A percentile compares a stretch with the other conserved stretches of the same genome.
Conservation (phyloP, 1,284 basidiomycete species). For the Fomitopsis palustris region DNA sequence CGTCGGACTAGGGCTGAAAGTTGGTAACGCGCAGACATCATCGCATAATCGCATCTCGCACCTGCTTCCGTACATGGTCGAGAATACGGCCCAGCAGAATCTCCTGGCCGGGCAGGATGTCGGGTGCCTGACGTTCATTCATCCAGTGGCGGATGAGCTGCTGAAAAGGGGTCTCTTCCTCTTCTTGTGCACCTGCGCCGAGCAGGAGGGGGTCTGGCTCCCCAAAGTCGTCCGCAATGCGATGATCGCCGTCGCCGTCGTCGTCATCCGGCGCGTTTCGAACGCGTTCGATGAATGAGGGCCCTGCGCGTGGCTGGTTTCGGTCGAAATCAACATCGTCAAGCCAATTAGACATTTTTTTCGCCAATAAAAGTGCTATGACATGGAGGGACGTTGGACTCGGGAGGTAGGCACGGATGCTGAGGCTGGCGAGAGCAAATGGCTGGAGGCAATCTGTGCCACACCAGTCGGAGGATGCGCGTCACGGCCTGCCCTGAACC, state of each 20-base stretch:
- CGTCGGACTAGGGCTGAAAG: constrained; percentile 18
- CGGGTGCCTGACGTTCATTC: constrained; percentile 82
- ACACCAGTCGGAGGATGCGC: neutral
- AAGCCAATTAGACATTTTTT: constrained; percentile 17
- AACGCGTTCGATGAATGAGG: constrained; percentile 22
- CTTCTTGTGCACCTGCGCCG: constrained; percentile 13
- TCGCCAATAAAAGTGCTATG: too few relatives aligned
- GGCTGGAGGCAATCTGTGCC: too few relatives aligned
- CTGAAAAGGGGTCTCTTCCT: constrained; percentile 46
- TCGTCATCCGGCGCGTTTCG: constrained; percentile 21
- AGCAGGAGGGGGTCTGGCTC: constrained; percentile 9
- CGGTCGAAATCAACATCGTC: constrained; percentile 14
- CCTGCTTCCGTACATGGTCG: constrained; percentile 86
- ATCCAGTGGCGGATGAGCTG: constrained; percentile 79
- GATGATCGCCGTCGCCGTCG: constrained; percentile 23
- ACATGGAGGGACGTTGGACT: too few relatives aligned
- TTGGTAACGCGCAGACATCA: constrained; percentile 16
- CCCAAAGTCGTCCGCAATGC: constrained; percentile 13
- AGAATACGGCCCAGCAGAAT: constrained; percentile 68
- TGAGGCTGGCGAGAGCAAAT: neutral
- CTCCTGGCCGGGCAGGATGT: constrained; percentile 75
- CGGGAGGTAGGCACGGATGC: too few relatives aligned
- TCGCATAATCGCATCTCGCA: constrained; percentile 34
- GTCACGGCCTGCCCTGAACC: neutral
- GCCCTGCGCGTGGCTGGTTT: constrained; percentile 18